Conservation (phyloP, 1,284 basidiomycete species). For the Cutaneotrichosporon sp. region DNA sequence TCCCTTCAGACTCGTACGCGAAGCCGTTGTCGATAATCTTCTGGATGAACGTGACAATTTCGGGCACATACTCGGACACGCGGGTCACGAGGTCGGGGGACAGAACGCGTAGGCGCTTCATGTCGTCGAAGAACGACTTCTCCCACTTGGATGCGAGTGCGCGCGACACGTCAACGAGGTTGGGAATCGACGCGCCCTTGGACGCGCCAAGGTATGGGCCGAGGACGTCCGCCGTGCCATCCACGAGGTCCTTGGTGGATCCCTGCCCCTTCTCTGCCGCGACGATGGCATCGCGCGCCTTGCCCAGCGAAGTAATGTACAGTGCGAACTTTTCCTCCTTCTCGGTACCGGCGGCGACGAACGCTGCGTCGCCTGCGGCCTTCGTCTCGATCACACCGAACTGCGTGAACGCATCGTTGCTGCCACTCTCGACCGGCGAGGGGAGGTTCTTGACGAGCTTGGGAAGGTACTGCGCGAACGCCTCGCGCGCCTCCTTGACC, state of each 20-base stretch:
- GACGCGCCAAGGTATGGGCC: constrained; percentile 71
- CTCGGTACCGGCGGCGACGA: constrained; percentile 68
- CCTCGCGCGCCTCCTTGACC: constrained; percentile 38
- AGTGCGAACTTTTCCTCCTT: constrained; percentile 89
- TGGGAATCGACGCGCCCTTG: constrained; percentile 77
- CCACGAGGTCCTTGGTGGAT: constrained; percentile 64
- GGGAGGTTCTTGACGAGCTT: constrained; percentile 62
- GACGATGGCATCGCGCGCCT: constrained; percentile 49
- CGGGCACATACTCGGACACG: constrained; percentile 95
- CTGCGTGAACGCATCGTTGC: constrained; percentile 61
- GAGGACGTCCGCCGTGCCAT: constrained; percentile 72
- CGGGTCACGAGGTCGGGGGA: constrained; percentile 89
- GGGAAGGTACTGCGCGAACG: constrained; percentile 60
- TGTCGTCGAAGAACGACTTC: constrained; percentile 84
- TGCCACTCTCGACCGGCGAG: constrained; percentile 61
- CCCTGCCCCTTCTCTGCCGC: constrained; percentile 48
- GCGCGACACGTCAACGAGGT: constrained; percentile 78
- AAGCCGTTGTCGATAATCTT: constrained; percentile 84
- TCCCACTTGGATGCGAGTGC: constrained; percentile 89
- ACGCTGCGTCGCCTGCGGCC: constrained; percentile 55
- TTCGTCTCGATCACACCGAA: constrained; percentile 55
- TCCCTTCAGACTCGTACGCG: constrained; percentile 83
- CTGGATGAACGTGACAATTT: constrained; percentile 87
- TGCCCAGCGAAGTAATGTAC: constrained; percentile 72
- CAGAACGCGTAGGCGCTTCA: constrained; percentile 80